Conservation (phyloP, 2,329 filamentous ascomycete genomes). For the Leptographium radiaticola region DNA sequence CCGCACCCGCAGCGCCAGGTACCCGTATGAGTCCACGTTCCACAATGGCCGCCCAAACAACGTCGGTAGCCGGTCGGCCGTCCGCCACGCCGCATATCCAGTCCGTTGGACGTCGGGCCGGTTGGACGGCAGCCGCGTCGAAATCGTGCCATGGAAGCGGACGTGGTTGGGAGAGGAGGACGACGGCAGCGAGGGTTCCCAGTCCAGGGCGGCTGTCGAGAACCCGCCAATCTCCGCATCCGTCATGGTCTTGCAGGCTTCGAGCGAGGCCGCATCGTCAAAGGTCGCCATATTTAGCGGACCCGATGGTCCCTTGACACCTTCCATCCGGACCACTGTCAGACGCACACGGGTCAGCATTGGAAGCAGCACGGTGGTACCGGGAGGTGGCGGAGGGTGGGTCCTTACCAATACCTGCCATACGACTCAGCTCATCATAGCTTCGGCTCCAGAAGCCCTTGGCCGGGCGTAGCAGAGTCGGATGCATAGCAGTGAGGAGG, state of each 20-base stretch:
- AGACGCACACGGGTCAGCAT: constrained; percentile 1
- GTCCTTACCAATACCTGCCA: constrained; percentile 39
- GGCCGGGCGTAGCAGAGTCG: constrained; percentile 26
- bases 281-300: constrained; percentile 56
- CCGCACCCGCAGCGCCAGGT: constrained; percentile 77
- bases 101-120: constrained; percentile 61
- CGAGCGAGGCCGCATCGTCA: constrained; percentile 30
- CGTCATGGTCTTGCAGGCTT: constrained; percentile 63
- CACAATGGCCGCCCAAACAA: constrained; percentile 78
- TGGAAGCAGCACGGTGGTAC: neutral
- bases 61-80: constrained; percentile 60
- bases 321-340: constrained; percentile 56
- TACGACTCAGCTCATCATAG: constrained; percentile 45
- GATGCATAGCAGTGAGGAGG: constrained; percentile 27
- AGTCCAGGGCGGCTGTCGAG: constrained; percentile 62
- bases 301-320: constrained; percentile 48
- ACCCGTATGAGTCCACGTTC: constrained; percentile 82
- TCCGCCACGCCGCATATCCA: constrained; percentile 86
- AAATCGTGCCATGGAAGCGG: constrained; percentile 79
- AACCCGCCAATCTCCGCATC: constrained; percentile 79
- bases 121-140: constrained; percentile 66
- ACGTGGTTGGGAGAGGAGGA: constrained; percentile 40
- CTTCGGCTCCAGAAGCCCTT: constrained; percentile 46
- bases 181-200: constrained; percentile 25
- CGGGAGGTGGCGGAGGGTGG: neutral